These are phyloP conservation scores for Candida tropicalis DNA, from an alignment of 1,139 yeast species.

Conservation along the genomic window DNA sequence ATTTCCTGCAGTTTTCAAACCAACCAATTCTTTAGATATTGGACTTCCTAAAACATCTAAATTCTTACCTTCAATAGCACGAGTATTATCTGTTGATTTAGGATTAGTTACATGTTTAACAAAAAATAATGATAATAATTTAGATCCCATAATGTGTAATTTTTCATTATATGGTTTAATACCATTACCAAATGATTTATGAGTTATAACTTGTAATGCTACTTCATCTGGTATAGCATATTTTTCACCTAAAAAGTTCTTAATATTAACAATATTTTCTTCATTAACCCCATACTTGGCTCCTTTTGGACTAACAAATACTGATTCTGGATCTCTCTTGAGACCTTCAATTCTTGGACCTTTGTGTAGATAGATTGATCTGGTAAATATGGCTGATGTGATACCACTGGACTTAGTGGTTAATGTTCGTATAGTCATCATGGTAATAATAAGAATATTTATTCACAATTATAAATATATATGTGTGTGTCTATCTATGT, in stretches of 20 bases:
- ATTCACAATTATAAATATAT: too few species aligned
- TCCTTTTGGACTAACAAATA: constrained; percentile 62
- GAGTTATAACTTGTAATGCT: constrained; percentile 80
- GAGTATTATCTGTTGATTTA: constrained; percentile 25
- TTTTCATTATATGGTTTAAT: constrained; percentile 86
- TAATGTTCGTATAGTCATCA: constrained; percentile 21
- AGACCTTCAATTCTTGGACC: constrained; percentile 74
- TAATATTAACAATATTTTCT: constrained; percentile 50
- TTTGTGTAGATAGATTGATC: constrained; percentile 45
- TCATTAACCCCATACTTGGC: constrained; percentile 56
- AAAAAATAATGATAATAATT: constrained; percentile 63
- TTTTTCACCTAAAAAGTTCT: constrained; percentile 45
- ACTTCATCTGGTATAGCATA: constrained; percentile 54
- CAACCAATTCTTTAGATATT: constrained; percentile 51
- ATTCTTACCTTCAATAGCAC: constrained; percentile 53
- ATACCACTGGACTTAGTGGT: not conserved
- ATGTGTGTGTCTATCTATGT: too few species aligned
- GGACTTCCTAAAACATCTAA: constrained; percentile 67
- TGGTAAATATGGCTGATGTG: constrained; percentile 9
- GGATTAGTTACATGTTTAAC: constrained; percentile 51
- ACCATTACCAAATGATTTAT: constrained; percentile 93
- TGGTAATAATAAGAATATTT: not conserved
- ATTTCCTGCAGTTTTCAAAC: constrained; percentile 52
- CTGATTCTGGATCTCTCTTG: constrained; percentile 71
- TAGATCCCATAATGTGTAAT: constrained; percentile 76